Conservation (phyloP, 345 rosid species). For the Salix arbutifolia region DNA sequence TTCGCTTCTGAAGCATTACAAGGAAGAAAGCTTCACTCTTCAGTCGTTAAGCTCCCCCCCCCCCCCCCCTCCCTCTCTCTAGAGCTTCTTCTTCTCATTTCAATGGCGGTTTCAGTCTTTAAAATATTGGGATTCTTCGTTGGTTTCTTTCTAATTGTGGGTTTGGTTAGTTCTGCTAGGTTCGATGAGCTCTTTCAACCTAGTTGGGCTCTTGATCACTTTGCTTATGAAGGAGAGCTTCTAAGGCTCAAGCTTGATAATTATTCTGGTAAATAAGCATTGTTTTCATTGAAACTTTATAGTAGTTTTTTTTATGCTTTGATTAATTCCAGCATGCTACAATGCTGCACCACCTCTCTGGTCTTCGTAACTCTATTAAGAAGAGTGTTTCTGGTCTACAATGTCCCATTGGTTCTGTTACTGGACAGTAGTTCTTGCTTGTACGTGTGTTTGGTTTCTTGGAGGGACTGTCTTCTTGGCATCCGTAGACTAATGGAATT, state of each 20-base stretch:
- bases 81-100: neutral
- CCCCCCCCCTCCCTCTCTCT: too few species aligned
- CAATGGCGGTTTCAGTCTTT: constrained; percentile 23
- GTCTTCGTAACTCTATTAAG: too few species aligned
- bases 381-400: neutral
- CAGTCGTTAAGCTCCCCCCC: too few species aligned
- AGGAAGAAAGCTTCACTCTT: constrained; percentile 5
- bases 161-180: constrained; percentile 38
- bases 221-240: constrained; percentile 71
- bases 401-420: neutral
- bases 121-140: constrained; percentile 29
- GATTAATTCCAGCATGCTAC: too few species aligned
- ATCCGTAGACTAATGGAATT: neutral
- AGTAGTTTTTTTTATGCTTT: too few species aligned
- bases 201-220: constrained; percentile 85
- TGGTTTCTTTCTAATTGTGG: constrained; percentile 32
- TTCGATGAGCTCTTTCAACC: constrained; percentile 80
- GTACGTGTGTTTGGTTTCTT: neutral
- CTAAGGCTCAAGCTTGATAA: constrained; percentile 87
- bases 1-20: neutral
- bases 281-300: neutral
- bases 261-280: constrained; percentile 55
- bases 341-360: too few species aligned
- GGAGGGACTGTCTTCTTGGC: neutral
- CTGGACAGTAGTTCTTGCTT: neutral